Base-by-base conservation (phyloP, 2,329 filamentous ascomycete genomes). In the Epichloe baconii region DNA sequence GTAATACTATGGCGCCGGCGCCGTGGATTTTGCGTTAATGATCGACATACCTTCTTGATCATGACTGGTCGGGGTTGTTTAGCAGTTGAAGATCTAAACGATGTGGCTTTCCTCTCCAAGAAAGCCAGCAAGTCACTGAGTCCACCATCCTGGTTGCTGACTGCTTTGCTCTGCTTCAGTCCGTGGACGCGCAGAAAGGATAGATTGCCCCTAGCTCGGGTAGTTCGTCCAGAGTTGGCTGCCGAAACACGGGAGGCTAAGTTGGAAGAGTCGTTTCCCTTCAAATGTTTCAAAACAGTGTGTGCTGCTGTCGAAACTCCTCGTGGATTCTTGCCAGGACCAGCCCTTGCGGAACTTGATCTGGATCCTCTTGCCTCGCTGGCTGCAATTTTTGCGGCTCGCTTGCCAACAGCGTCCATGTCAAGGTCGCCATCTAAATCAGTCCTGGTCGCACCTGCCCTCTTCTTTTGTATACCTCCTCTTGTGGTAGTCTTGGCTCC, bases 21-120 rank as follows among this genome's bases (percentile, higher is more conserved):
- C 15, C 26, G 35, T 48, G 52, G 42, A 52, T 38, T 52, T 56
- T 38, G 45, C 53, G 62, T 67, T 61, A 63, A 64, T 60, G 57
- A 57, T 55, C 50, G 66, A 85, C 83, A 80, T 86, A 89, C 86
- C 82, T 88, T 87, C 71, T 80, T 82, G 56, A 90, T 82, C 64
- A 75, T 80, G 59, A 86, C 72, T 58, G 72, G 71, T 61, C 76
- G 73, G 61, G 70, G 62, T 63, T 61, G 59, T 45, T 54, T 59
- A 53, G 62, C 60, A 26, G 72, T 72, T 54, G 71, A 70, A 36
- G 73, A 73, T 53, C 71, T 70, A 59, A 80, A 71, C 56, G 73
- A 68, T 51, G 75, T 74, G 45, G 84, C 77, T 66, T 88, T 88
- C 60, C 82, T 79, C 68, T 88, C 83, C 55, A 89, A 68, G 62